A percentile compares a stretch with the other conserved stretches of the same genome.
These are phyloP conservation scores for Darksidea phi DNA, from an alignment of 495 filamentous ascomycete species.

Conservation along the genomic window DNA sequence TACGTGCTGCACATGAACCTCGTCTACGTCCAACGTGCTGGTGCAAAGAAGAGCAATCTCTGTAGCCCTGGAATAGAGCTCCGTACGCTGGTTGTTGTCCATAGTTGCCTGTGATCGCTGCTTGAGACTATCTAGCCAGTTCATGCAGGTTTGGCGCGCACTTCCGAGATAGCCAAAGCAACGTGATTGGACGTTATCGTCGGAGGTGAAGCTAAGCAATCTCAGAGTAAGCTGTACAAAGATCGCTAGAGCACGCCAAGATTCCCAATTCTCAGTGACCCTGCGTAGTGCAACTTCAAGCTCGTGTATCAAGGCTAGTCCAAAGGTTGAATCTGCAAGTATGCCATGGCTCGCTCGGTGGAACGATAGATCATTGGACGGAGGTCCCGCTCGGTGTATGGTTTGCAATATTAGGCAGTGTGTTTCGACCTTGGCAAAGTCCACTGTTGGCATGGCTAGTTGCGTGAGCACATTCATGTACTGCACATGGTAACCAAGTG, in stretches of 20 bases:
- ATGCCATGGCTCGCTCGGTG: constrained; percentile 13
- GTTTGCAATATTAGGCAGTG: constrained; percentile 32
- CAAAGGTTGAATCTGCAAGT: constrained; percentile 11
- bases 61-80: constrained; percentile 18
- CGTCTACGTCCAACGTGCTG: constrained; percentile 30
- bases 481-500: constrained; percentile 32
- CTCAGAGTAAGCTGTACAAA: constrained; percentile 18
- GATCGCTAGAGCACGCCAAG: constrained; percentile 17
- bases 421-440: constrained; percentile 32
- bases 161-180: constrained; percentile 16
- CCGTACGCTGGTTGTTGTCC: constrained; percentile 12
- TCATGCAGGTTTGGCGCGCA: constrained; percentile 11
- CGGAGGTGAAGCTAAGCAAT: constrained; percentile 16
- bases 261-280: constrained; percentile 35
- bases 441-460: constrained; percentile 20
- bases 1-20: constrained; percentile 5
- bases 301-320: constrained; percentile 3
- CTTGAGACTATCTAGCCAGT: constrained; percentile 19
- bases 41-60: constrained; percentile 32
- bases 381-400: constrained; percentile 27
- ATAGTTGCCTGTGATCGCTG: constrained; percentile 1
- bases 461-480: constrained; percentile 35
- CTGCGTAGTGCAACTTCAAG: constrained; percentile 6
- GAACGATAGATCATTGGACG: neutral
- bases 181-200: neutral